Percentiles rank a stretch among this genome's conserved stretches.
These are phyloP conservation scores for Tolypocladium inflatum DNA, from an alignment of 2,329 filamentous ascomycete genomes.

Conservation along the genomic window DNA sequence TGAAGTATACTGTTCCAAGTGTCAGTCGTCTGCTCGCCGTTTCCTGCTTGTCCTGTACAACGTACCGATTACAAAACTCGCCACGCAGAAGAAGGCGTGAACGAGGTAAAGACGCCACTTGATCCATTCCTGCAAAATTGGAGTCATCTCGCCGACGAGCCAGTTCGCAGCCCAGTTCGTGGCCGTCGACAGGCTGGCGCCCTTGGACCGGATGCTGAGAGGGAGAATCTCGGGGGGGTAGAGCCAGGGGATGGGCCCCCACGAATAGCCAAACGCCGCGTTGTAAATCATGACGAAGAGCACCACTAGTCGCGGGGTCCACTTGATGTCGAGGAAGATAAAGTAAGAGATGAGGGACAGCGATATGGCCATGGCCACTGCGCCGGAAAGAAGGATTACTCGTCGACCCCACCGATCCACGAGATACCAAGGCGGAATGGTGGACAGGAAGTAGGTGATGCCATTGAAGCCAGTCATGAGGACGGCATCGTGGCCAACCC, in stretches of 20 bases:
- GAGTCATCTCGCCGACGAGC: slow-evolving; percentile 91
- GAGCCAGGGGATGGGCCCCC: slow-evolving; percentile 96
- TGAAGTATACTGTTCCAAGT: slow-evolving; percentile 68
- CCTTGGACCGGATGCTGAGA: slow-evolving; percentile 92
- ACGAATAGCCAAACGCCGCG: slow-evolving; percentile 86
- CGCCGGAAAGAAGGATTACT: slow-evolving; percentile 81
- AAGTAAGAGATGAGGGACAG: slow-evolving; percentile 91
- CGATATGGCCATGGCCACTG: slow-evolving; percentile 79
- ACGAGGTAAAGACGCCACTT: slow-evolving; percentile 90
- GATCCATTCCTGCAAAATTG: slow-evolving; percentile 84
- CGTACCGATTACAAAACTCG: slow-evolving; percentile 93
- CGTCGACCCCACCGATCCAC: slow-evolving; percentile 88
- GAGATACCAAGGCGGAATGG: slow-evolving; percentile 93
- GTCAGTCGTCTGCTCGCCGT: slow-evolving; percentile 9
- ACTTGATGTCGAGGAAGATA: slow-evolving; percentile 72
- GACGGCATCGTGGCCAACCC: slow-evolving; percentile 81
- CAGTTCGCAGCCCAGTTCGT: slow-evolving; percentile 99
- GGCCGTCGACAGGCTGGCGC: slow-evolving; percentile 89
- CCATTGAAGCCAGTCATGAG: slow-evolving; percentile 97
- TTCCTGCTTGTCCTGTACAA: not conserved
- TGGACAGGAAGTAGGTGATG: slow-evolving; percentile 80
- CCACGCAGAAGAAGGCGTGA: slow-evolving; percentile 93
- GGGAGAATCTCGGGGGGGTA: slow-evolving; percentile 98
- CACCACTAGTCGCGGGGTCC: slow-evolving; percentile 78
- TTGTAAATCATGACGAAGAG: slow-evolving; percentile 98